Percentiles rank a stretch among this genome's conserved stretches.
Evolutionary conservation across 306 rosid species (phyloP).

Genomic region (Astragalus membranaceus): DNA sequence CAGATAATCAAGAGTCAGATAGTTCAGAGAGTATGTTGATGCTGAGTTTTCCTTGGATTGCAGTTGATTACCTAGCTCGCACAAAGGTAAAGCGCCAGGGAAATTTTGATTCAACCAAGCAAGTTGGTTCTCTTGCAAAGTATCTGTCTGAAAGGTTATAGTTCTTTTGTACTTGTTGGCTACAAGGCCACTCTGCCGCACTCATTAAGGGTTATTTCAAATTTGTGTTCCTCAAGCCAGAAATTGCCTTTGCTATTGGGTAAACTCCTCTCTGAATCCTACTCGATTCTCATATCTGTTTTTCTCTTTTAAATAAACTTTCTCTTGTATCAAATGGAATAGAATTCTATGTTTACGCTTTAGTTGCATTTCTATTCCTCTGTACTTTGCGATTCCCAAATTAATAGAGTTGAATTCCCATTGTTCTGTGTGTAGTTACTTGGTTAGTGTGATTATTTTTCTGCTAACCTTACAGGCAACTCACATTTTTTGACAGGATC

Average conservation of each 20-base stretch:
- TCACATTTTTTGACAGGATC: no score
- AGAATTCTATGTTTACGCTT: no score
- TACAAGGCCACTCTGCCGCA: constrained; percentile 56
- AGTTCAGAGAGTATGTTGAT: constrained; percentile 24
- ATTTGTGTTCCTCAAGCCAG: not conserved
- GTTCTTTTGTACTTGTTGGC: constrained; percentile 7
- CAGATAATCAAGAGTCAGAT: constrained; percentile 32
- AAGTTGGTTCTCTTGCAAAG: constrained; percentile 51
- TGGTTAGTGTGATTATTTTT: no score
- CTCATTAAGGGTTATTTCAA: not conserved
- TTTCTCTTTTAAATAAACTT: no score
- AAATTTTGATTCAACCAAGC: constrained; percentile 40
- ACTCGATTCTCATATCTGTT: no score
- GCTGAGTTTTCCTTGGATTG: constrained; percentile 89
- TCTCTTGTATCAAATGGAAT: no score
- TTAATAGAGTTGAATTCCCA: no score
- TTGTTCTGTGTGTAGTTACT: no score
- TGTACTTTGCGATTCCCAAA: no score
- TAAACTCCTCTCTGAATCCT: not conserved
- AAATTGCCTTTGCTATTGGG: not conserved
- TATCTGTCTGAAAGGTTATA: constrained; percentile 57
- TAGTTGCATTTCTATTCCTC: no score
- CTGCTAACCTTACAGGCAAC: no score
- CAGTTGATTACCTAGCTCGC: constrained; percentile 74
- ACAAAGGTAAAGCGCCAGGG: constrained; percentile 49